Evolutionary conservation across 2,329 filamentous ascomycete genomes (phyloP).

Genomic region (Macrophomina phaseolina): DNA sequence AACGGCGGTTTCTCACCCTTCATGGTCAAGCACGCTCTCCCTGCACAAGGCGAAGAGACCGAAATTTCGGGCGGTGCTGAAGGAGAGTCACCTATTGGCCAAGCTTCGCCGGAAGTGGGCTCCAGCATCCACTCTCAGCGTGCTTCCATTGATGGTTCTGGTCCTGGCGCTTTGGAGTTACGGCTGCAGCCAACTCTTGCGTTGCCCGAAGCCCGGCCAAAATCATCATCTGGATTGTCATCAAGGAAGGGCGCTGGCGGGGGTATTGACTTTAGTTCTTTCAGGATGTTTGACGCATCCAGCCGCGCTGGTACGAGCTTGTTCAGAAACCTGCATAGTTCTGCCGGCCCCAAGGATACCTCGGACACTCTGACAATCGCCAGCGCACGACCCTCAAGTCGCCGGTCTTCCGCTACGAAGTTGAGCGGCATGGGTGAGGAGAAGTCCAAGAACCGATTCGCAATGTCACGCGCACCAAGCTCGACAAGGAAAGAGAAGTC

Average conservation of each 20-base stretch:
- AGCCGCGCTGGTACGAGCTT: conserved; percentile 39
- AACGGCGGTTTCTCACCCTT: conserved; percentile 68
- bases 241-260: conserved; percentile 8
- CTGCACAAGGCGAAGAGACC: conserved; percentile 53
- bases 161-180: conserved; percentile 77
- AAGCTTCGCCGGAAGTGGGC: conserved; percentile 15
- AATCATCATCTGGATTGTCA: conserved; percentile 29
- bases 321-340: conserved; percentile 41
- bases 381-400: conserved; percentile 38
- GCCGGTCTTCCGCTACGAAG: conserved; percentile 37
- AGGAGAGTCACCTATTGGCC: conserved; percentile 16
- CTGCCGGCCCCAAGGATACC: conserved; percentile 31
- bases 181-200: conserved; percentile 82
- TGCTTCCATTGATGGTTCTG: conserved; percentile 49
- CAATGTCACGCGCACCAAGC: conserved; percentile 46
- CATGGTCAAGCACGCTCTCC: conserved; percentile 59
- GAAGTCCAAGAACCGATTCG: conserved; percentile 45
- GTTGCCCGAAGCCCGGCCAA: conserved; percentile 47
- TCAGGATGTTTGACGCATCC: conserved; percentile 39
- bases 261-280: conserved; percentile 1
- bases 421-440: conserved; percentile 31
- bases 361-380: conserved; percentile 28
- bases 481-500: conserved; percentile 55
- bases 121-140: conserved; percentile 23
- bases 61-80: conserved; percentile 53